A percentile compares a stretch with the other conserved stretches of the same genome.
Conservation (phyloP, 352 stramenopile genomes). For the Pythium aphanidermatum region DNA sequence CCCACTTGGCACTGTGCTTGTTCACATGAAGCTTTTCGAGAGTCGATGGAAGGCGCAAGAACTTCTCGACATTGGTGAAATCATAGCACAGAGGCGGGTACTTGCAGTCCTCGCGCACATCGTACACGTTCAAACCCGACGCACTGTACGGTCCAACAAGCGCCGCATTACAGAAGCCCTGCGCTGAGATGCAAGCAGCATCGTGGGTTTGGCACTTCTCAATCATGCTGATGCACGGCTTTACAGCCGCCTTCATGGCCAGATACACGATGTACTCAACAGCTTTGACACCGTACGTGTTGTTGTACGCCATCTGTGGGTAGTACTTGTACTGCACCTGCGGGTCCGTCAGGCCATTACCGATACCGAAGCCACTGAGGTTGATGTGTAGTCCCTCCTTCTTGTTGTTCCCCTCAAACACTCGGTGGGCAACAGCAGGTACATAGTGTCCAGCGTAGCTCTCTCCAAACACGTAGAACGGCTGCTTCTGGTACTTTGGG, state of each 20-base stretch:
- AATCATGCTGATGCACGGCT: constrained; percentile 74
- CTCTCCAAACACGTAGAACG: constrained; percentile 94
- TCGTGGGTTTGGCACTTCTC: constrained; percentile 76
- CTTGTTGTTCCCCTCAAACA: constrained; percentile 71
- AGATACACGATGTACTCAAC: constrained; percentile 55
- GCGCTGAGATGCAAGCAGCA: constrained; percentile 72
- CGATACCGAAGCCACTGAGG: constrained; percentile 91
- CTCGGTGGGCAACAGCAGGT: constrained; percentile 67
- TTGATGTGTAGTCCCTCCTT: constrained; percentile 77
- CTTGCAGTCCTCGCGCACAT: constrained; percentile 91
- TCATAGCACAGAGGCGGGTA: constrained; percentile 93
- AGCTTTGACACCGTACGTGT: constrained; percentile 75
- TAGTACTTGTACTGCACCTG: constrained; percentile 86
- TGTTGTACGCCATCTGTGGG: constrained; percentile 90
- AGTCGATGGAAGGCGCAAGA: constrained; percentile 73
- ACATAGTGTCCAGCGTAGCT: constrained; percentile 94
- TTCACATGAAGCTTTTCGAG: constrained; percentile 85
- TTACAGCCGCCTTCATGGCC: constrained; percentile 58
- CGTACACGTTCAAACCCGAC: constrained; percentile 72
- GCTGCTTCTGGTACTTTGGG: constrained; percentile 85
- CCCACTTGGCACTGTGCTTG: constrained; percentile 80
- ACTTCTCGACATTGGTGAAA: constrained; percentile 90
- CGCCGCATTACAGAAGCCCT: constrained; percentile 87
- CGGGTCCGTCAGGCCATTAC: constrained; percentile 94
- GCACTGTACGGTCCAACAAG: constrained; percentile 52